Base-by-base conservation (phyloP, 805 yeast genomes). In the Candida sphagnicola region DNA sequence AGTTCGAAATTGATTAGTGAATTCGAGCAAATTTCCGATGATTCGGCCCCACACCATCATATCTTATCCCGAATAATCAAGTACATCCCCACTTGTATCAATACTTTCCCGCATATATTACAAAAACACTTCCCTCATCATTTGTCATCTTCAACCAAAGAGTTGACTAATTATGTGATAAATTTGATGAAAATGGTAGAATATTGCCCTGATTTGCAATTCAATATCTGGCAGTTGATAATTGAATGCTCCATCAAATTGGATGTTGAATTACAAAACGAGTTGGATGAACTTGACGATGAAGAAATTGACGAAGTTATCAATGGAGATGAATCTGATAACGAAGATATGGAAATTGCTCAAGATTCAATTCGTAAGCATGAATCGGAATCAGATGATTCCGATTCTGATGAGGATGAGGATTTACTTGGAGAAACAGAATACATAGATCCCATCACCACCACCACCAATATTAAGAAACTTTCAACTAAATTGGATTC, bases 231-330 rank as follows among this genome's bases (percentile, higher is more conserved):
- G 96, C 81, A 84, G 16, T 60, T 86, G 41, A 70, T 90, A 12
- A 67, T 89, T 28, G 96, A 91, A 58, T 77, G 80, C 44, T 74
- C 85, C 40, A 87, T 93, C 42, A 85, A 86, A 47, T 69, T 93
- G 34, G 99, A 91, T 61, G 96, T 90, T 4, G 98, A 89, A 59
- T 69, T 90, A 41, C 96, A 88, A 53, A 88, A 86, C 54, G 93
- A 85, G 50, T 63, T 87, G 41, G 96, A 89, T 50, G 95, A 86
- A 47, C 64, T 83, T 40, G 95, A 85, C 54, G 93, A 85, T 47
- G 74, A 67, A 25, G 67, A 64, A 40, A 84, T 78, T 39, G 78
- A 80, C 32, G 82, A 75, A 18, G 58, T 67, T 26, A 63, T 67
- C 14, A 62, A 67, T 3, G 60, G 53, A 10, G 75, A 77, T 10